Conservation (phyloP, 1,284 basidiomycete genomes). For the Naganishia sp. region DNA sequence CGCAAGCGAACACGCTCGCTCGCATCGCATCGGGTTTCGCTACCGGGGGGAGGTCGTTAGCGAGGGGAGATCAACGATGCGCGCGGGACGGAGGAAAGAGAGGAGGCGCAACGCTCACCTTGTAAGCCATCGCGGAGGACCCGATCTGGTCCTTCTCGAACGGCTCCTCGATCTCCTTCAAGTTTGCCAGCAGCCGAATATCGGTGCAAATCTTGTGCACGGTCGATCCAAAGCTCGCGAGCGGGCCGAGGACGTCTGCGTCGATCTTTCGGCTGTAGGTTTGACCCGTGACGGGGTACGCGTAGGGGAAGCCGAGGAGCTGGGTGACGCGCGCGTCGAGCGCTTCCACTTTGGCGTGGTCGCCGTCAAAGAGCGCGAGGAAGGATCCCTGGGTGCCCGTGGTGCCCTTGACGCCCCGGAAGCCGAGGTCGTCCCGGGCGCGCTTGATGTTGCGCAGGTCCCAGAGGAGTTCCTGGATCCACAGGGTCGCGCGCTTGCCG, state of each 20-base stretch:
- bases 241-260: slow-evolving; percentile 83
- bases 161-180: slow-evolving; percentile 99
- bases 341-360: slow-evolving; percentile 90
- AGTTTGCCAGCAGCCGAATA: slow-evolving; percentile 83
- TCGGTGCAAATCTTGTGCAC: slow-evolving; percentile 99
- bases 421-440: slow-evolving; percentile 89
- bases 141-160: slow-evolving; percentile 99
- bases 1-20: slow-evolving; percentile 92
- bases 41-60: slow-evolving; percentile 12
- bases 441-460: slow-evolving; percentile 91
- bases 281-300: slow-evolving; percentile 96
- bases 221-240: slow-evolving; percentile 89
- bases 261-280: slow-evolving; percentile 99
- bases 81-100: no score
- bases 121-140: slow-evolving; percentile 99
- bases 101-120: slow-evolving; percentile 50
- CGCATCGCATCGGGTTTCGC: slow-evolving; percentile 97
- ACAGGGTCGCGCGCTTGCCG: slow-evolving; percentile 96
- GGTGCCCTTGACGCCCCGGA: slow-evolving; percentile 98
- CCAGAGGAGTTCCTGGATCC: slow-evolving; percentile 98
- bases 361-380: slow-evolving; percentile 89
- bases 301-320: slow-evolving; percentile 87
- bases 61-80: no score
- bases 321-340: slow-evolving; percentile 87
- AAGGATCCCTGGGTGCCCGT: slow-evolving; percentile 98